phyloP scores from a whole-genome alignment of 192 early-diverging fungal genomes.

The Endogone sp. region DNA sequence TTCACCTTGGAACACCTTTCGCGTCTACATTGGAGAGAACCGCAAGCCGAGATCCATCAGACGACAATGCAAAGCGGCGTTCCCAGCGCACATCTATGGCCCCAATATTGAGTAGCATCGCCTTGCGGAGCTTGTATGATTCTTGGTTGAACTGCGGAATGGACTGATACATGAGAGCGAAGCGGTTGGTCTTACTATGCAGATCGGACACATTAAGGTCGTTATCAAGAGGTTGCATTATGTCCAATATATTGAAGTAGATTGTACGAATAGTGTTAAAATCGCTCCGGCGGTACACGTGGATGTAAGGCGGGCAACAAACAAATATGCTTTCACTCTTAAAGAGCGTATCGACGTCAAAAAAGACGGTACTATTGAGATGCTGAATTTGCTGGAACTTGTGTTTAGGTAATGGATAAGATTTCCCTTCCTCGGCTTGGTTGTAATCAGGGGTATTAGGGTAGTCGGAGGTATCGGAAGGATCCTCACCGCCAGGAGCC shows the following conservation, averaged over 20 bases:
- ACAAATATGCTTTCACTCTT: background rate
- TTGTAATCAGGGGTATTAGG: background rate
- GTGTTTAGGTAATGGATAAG: background rate
- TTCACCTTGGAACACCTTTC: background rate
- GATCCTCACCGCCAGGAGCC: background rate
- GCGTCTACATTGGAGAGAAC: background rate
- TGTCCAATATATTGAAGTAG: background rate
- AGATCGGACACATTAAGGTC: background rate
- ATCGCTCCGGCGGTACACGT: background rate
- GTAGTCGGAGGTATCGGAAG: background rate
- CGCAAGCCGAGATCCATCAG: background rate
- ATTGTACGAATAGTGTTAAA: background rate
- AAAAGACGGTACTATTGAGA: background rate
- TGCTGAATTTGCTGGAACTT: background rate
- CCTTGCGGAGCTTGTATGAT: background rate
- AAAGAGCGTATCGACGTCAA: background rate
- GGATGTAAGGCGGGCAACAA: background rate
- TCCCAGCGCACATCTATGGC: background rate
- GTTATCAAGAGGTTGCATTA: background rate
- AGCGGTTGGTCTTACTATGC: background rate
- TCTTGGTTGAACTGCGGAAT: background rate
- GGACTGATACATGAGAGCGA: background rate
- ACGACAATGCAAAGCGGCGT: background rate
- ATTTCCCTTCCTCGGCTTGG: background rate
- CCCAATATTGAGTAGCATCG: background rate